A percentile compares a stretch with the other conserved stretches of the same genome.
Conservation (phyloP, 805 yeast species). For the Danielia oregonensis region DNA sequence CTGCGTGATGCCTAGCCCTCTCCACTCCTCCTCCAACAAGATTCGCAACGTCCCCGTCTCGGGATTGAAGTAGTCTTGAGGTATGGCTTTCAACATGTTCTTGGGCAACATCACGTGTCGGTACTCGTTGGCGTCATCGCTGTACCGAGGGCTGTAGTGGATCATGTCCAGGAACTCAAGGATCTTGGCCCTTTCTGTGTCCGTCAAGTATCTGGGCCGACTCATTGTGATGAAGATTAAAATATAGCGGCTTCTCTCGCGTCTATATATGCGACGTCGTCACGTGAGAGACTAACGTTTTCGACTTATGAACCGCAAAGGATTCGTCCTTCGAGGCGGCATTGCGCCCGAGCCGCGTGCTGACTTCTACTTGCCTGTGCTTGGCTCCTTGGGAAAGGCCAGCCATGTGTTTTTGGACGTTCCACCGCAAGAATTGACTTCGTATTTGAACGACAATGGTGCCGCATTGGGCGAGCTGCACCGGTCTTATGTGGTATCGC, state of each 20-base stretch:
- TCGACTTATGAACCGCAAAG: too few species aligned
- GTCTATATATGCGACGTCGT: too few species aligned
- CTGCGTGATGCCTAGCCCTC: slow-evolving; percentile 96
- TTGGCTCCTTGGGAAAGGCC: neutral
- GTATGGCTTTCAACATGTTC: slow-evolving; percentile 89
- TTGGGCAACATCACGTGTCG: slow-evolving; percentile 97
- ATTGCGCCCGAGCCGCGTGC: slow-evolving; percentile 2
- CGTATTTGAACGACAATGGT: neutral
- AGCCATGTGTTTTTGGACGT: neutral
- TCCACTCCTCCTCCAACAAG: slow-evolving; percentile 94
- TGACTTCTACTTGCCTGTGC: slow-evolving; percentile 7
- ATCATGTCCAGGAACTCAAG: slow-evolving; percentile 90
- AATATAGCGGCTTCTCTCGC: neutral
- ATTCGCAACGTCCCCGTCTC: slow-evolving; percentile 93
- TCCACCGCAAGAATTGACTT: neutral
- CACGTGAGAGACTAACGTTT: neutral
- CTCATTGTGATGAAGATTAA: slow-evolving; percentile 18
- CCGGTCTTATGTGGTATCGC: neutral
- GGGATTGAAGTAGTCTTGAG: slow-evolving; percentile 87
- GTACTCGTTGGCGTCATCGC: slow-evolving; percentile 89
- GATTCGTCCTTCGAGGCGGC: slow-evolving; percentile 4
- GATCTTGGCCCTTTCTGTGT: slow-evolving; percentile 78
- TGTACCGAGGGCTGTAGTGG: slow-evolving; percentile 90
- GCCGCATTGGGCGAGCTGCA: slow-evolving; percentile 1
- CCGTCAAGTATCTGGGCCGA: slow-evolving; percentile 71